A percentile compares a stretch with the other conserved stretches of the same genome.
These are phyloP conservation scores for Salix viminalis DNA, from an alignment of 345 rosid species.

Conservation along the genomic window DNA sequence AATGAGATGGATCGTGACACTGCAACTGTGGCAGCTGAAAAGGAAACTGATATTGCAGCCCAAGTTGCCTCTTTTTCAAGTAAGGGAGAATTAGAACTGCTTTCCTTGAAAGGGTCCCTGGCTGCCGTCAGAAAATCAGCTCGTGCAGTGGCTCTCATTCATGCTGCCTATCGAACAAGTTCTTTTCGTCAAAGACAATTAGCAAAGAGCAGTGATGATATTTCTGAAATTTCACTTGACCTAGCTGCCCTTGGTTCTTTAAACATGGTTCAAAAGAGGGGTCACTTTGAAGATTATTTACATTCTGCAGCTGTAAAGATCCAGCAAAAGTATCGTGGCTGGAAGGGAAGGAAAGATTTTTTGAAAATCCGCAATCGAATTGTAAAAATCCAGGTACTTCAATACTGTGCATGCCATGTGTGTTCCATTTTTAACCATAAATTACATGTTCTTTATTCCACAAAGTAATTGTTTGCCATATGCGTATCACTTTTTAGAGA, in stretches of 20 bases:
- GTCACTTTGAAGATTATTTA: slow-evolving; percentile 54
- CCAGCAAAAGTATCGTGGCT: slow-evolving; percentile 61
- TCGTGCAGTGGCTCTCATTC: slow-evolving; percentile 61
- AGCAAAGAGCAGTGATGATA: slow-evolving; percentile 20
- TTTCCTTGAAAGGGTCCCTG: slow-evolving; percentile 50
- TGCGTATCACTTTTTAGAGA: not conserved
- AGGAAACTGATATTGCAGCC: slow-evolving; percentile 22
- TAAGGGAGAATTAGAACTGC: slow-evolving; percentile 26
- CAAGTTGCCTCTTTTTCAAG: slow-evolving; percentile 11
- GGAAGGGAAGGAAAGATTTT: slow-evolving; percentile 60
- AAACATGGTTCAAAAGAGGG: slow-evolving; percentile 30
- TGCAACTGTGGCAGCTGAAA: slow-evolving; percentile 23
- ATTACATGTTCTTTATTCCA: too few species aligned
- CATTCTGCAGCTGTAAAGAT: slow-evolving; percentile 57
- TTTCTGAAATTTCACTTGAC: slow-evolving; percentile 37
- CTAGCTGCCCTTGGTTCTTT: slow-evolving; percentile 44
- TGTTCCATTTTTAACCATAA: not conserved
- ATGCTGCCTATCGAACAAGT: slow-evolving; percentile 39
- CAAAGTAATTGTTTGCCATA: not conserved
- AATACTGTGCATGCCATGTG: not conserved
- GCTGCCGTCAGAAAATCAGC: slow-evolving; percentile 62
- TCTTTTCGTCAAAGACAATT: slow-evolving; percentile 43
- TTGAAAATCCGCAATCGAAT: slow-evolving; percentile 49
- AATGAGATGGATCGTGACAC: slow-evolving; percentile 14
- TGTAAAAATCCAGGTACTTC: slow-evolving; percentile 56